A percentile compares a stretch with the other conserved stretches of the same genome.
Evolutionary conservation across 768 basidiomycete genomes (phyloP).

Genomic region (Thelephora ganbajun): DNA sequence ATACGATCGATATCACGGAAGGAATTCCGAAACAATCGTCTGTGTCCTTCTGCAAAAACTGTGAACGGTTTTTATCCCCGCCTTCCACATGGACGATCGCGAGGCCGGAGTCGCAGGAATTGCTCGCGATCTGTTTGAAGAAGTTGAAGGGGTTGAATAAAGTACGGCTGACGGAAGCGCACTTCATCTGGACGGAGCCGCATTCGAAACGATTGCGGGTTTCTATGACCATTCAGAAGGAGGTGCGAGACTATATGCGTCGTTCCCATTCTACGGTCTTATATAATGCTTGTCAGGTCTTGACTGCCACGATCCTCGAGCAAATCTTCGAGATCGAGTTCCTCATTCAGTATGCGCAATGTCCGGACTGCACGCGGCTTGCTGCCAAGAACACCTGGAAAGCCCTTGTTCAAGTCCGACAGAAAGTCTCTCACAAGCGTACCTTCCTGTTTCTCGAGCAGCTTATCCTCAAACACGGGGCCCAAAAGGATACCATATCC

Average conservation of each 20-base stretch:
- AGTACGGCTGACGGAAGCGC: slow-evolving; percentile 94
- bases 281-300: slow-evolving; percentile 35
- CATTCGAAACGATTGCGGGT: slow-evolving; percentile 89
- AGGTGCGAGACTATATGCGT: slow-evolving; percentile 35
- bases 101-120: slow-evolving; percentile 81
- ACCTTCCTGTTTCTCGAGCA: slow-evolving; percentile 97
- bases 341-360: slow-evolving; percentile 89
- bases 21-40: slow-evolving; percentile 95
- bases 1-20: slow-evolving; percentile 94
- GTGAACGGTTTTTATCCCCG: slow-evolving; percentile 89
- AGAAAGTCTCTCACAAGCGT: slow-evolving; percentile 96
- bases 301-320: slow-evolving; percentile 90
- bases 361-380: slow-evolving; percentile 83
- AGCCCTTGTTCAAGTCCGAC: slow-evolving; percentile 94
- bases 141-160: slow-evolving; percentile 90
- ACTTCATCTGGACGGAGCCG: slow-evolving; percentile 99
- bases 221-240: slow-evolving; percentile 96
- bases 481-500: slow-evolving; percentile 90
- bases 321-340: slow-evolving; percentile 97
- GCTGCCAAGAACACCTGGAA: slow-evolving; percentile 99
- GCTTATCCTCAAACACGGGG: slow-evolving; percentile 89
- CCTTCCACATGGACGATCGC: slow-evolving; percentile 79
- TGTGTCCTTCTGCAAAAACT: slow-evolving; percentile 88
- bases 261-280: background rate
- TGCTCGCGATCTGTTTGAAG: slow-evolving; percentile 87